Percentiles rank a stretch among this genome's conserved stretches.
Evolutionary conservation across 2,329 filamentous ascomycete species (phyloP).

Genomic region (Penicillium decumbens): DNA sequence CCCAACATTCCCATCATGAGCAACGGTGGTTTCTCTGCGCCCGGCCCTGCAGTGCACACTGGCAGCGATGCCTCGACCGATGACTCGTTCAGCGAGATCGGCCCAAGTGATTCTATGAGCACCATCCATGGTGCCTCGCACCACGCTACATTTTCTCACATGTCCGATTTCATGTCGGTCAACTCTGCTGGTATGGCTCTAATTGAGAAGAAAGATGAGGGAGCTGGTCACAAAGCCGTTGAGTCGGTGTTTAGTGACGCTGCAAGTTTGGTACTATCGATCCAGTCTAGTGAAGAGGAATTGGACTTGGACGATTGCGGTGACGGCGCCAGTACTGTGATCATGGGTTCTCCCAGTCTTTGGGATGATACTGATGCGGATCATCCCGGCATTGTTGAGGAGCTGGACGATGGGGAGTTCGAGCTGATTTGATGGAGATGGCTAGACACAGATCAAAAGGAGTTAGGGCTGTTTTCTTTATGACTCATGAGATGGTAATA

Average conservation of each 20-base stretch:
- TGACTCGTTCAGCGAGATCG: constrained; percentile 25
- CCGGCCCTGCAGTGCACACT: constrained; percentile 33
- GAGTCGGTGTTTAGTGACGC: background rate
- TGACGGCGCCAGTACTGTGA: constrained; percentile 19
- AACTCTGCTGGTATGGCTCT: constrained; percentile 9
- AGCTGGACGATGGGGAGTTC: constrained; percentile 2
- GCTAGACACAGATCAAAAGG: background rate
- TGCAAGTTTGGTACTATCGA: background rate
- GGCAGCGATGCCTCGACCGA: constrained; percentile 24
- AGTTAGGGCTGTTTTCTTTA: background rate
- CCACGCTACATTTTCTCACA: constrained; percentile 31
- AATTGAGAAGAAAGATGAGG: background rate
- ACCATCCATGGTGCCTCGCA: constrained; percentile 37
- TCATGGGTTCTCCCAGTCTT: constrained; percentile 8
- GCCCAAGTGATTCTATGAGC: constrained; percentile 26
- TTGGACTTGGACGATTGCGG: constrained; percentile 19
- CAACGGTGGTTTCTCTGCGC: constrained; percentile 34
- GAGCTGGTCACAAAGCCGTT: background rate
- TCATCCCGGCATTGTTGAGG: background rate
- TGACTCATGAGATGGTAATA: background rate
- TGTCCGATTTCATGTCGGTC: constrained; percentile 26
- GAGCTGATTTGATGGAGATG: constrained; percentile 4
- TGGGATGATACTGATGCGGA: constrained; percentile 11
- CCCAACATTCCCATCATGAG: constrained; percentile 33
- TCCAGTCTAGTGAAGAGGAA: constrained; percentile 11